phyloP scores from a whole-genome alignment of 768 basidiomycete species.

The Hebeloma cylindrosporum region DNA sequence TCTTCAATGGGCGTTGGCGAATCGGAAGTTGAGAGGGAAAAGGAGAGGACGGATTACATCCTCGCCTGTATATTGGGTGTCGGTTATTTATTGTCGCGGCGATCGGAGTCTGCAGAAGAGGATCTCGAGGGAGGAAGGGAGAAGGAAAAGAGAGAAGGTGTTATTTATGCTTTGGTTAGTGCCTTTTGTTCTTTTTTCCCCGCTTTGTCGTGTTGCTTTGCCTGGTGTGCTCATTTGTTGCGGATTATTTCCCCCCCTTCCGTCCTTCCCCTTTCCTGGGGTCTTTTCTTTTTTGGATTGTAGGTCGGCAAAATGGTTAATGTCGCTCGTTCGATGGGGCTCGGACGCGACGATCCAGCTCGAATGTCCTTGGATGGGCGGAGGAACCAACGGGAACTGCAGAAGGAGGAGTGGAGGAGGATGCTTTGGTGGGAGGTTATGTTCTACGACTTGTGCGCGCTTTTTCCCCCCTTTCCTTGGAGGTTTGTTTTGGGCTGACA shows the following conservation, averaged over 20 bases:
- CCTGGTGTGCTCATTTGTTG: too few relatives aligned
- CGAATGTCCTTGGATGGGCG: neutral
- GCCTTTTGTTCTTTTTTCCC: constrained; percentile 8
- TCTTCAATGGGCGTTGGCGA: constrained; percentile 7
- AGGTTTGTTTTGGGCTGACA: constrained; percentile 1
- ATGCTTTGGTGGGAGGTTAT: constrained; percentile 78
- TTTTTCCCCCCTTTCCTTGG: constrained; percentile 20
- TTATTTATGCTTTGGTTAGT: constrained; percentile 45
- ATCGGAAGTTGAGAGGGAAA: constrained; percentile 19
- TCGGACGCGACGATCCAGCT: constrained; percentile 44
- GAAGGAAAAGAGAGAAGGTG: constrained; percentile 6
- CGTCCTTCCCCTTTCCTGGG: neutral
- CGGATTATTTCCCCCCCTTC: too few relatives aligned
- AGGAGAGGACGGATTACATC: constrained; percentile 50
- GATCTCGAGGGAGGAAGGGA: constrained; percentile 5
- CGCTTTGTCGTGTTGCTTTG: too few relatives aligned
- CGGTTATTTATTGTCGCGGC: constrained; percentile 31
- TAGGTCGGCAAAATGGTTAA: constrained; percentile 73
- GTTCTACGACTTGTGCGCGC: constrained; percentile 77
- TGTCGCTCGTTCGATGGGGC: constrained; percentile 61
- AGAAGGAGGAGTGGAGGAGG: constrained; percentile 30
- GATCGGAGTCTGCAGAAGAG: neutral
- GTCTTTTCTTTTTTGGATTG: constrained; percentile 1
- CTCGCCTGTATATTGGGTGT: constrained; percentile 59
- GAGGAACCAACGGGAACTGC: constrained; percentile 10